Evolutionary conservation across 2,329 filamentous ascomycete genomes (phyloP).

Genomic region (Fusarium liriodendri): DNA sequence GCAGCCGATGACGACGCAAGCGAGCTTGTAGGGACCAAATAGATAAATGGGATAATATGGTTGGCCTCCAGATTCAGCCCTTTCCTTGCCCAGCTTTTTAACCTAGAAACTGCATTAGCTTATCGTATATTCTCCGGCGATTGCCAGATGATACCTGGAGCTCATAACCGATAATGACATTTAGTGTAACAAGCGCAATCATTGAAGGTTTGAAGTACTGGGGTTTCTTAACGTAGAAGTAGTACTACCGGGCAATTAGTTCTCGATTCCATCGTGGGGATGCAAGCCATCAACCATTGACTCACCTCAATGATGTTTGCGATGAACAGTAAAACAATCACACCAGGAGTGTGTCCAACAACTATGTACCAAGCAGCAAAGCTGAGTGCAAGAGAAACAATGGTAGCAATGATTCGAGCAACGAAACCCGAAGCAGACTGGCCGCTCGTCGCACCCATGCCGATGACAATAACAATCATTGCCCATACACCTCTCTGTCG

Average conservation of each 20-base stretch:
- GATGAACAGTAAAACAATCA: constrained; percentile 17
- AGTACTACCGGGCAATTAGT: constrained; percentile 4
- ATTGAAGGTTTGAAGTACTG: constrained; percentile 18
- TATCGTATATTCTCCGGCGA: not conserved
- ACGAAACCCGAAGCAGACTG: constrained; percentile 23
- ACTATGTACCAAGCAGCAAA: constrained; percentile 19
- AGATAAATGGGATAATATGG: constrained; percentile 23
- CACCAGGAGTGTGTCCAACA: constrained; percentile 12
- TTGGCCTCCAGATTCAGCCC: constrained; percentile 11
- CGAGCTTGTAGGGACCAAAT: constrained; percentile 23
- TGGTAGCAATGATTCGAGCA: constrained; percentile 14
- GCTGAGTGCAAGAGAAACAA: constrained; percentile 8
- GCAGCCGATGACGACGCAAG: constrained; percentile 16
- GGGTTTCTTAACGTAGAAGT: constrained; percentile 23
- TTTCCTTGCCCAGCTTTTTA: constrained; percentile 8
- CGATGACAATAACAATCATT: constrained; percentile 23
- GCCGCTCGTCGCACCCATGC: constrained; percentile 23
- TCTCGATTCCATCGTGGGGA: not conserved
- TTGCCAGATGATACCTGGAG: constrained; percentile 17
- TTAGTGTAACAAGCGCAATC: constrained; percentile 21
- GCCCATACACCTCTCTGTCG: constrained; percentile 23
- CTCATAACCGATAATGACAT: constrained; percentile 24
- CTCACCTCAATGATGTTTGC: constrained; percentile 18
- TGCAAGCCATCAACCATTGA: not conserved
- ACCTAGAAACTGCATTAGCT: not conserved